A percentile compares a stretch with the other conserved stretches of the same genome.
phyloP scores from a whole-genome alignment of 1,284 basidiomycete genomes.

The Tremellales sp. region DNA sequence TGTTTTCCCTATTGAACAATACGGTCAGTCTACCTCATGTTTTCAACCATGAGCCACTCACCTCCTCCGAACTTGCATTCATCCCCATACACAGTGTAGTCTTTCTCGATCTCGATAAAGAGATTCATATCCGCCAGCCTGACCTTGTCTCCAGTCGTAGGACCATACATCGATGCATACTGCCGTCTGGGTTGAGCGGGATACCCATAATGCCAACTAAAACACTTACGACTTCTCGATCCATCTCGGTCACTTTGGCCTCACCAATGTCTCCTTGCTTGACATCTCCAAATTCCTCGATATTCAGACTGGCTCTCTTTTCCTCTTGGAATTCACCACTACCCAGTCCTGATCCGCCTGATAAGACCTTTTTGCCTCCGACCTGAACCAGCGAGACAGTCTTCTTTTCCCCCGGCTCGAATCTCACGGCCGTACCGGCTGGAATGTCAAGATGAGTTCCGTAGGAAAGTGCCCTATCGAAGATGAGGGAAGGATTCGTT shows the following conservation, averaged over 20 bases:
- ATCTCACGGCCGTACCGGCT: slow-evolving; percentile 87
- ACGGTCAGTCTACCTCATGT: neutral
- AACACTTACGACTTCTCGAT: slow-evolving; percentile 45
- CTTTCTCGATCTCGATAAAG: slow-evolving; percentile 90
- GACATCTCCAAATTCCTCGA: slow-evolving; percentile 42
- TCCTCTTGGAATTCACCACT: slow-evolving; percentile 52
- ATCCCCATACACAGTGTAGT: slow-evolving; percentile 68
- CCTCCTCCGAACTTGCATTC: slow-evolving; percentile 98
- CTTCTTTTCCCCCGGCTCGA: slow-evolving; percentile 89
- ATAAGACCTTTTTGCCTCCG: slow-evolving; percentile 66
- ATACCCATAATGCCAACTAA: neutral
- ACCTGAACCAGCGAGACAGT: slow-evolving; percentile 78
- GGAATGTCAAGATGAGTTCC: slow-evolving; percentile 83
- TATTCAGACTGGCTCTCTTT: slow-evolving; percentile 20
- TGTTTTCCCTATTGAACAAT: slow-evolving; percentile 64
- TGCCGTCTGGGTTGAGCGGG: slow-evolving; percentile 7
- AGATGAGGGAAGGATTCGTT: slow-evolving; percentile 74
- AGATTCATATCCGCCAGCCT: slow-evolving; percentile 83
- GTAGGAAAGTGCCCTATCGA: slow-evolving; percentile 76
- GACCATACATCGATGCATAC: slow-evolving; percentile 91
- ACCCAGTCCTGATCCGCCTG: slow-evolving; percentile 77
- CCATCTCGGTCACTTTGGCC: slow-evolving; percentile 34
- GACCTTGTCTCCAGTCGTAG: slow-evolving; percentile 85
- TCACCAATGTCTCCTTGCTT: slow-evolving; percentile 31
- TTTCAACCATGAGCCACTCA: slow-evolving; percentile 34